Evolutionary conservation across 1,284 basidiomycete species (phyloP).

Genomic region (Puccinia coronata): DNA sequence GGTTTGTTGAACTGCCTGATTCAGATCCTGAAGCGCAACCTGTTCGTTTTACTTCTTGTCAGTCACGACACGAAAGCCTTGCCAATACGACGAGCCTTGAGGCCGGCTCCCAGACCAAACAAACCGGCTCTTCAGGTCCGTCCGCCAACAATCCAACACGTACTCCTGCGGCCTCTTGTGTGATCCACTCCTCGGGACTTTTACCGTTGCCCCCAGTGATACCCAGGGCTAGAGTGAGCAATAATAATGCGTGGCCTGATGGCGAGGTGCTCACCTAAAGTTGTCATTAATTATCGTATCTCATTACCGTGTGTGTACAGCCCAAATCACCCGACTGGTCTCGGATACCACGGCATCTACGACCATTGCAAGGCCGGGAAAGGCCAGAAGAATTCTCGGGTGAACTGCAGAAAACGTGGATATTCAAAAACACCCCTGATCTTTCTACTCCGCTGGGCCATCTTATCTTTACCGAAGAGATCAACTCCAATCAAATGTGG

Average conservation of each 20-base stretch:
- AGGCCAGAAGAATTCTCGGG: constrained; percentile 30
- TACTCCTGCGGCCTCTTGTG: not conserved
- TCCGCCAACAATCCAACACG: not conserved
- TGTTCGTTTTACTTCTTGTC: not conserved
- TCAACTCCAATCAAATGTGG: constrained; percentile 46
- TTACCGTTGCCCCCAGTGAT: not conserved
- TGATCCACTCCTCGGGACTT: not conserved
- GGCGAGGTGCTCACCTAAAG: not conserved
- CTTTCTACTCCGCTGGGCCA: constrained; percentile 27
- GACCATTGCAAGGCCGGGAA: constrained; percentile 41
- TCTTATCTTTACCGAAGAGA: constrained; percentile 36
- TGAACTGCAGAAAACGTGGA: constrained; percentile 32
- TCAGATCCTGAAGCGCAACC: not conserved
- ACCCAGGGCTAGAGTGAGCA: constrained; percentile 12
- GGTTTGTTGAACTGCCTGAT: constrained; percentile 16
- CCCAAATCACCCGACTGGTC: constrained; percentile 42
- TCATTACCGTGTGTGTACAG: too few species aligned
- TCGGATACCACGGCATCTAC: not conserved
- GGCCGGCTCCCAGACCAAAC: not conserved
- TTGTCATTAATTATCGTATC: not conserved
- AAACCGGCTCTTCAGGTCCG: not conserved
- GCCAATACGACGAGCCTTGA: not conserved
- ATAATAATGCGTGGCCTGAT: not conserved
- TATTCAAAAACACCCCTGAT: constrained; percentile 36
- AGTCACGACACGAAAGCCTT: not conserved